Conservation (phyloP, 2,329 filamentous ascomycete species). For the Curvularia spicifera region DNA sequence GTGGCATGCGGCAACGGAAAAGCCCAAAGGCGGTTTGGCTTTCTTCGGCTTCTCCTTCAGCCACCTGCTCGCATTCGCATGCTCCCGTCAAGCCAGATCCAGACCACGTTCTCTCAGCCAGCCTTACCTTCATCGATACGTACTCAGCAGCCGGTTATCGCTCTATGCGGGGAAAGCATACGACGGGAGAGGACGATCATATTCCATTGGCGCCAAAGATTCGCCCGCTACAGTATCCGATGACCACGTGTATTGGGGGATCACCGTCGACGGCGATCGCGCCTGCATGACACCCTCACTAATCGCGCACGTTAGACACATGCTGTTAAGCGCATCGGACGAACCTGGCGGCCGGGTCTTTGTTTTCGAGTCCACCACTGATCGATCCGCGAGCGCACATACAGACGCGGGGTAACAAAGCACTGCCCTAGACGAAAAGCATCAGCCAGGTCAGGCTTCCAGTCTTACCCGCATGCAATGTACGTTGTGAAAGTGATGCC, state of each 20-base stretch:
- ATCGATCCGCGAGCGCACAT: neutral
- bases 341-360: neutral
- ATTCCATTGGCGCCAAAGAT: neutral
- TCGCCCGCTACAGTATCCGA: neutral
- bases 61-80: neutral
- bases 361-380: neutral
- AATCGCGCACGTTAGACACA: neutral
- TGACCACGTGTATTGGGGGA: neutral
- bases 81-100: neutral
- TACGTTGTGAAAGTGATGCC: neutral
- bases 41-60: neutral
- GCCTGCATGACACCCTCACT: neutral
- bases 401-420: neutral
- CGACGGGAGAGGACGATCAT: neutral
- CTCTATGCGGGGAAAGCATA: neutral
- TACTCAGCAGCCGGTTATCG: neutral
- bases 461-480: neutral
- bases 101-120: neutral
- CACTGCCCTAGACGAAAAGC: neutral
- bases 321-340: neutral
- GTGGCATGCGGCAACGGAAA: neutral
- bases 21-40: neutral
- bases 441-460: neutral
- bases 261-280: neutral
- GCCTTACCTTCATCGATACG: neutral